Base-by-base conservation (phyloP, 176 grass and related monocot species). In the Puya raimondii region DNA sequence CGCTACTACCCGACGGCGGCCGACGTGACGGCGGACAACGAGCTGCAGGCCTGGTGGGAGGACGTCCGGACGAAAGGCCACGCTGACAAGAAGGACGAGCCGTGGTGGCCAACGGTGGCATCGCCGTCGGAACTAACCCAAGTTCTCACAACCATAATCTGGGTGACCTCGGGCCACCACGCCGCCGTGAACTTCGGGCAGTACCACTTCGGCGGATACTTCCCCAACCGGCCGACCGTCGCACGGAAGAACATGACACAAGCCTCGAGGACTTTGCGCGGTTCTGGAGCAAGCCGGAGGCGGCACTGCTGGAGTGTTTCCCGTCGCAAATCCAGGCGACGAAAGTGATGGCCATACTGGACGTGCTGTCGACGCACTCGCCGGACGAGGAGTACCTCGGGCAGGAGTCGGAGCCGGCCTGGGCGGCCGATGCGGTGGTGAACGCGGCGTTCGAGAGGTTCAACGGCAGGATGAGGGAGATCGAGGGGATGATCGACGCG, bases 301-400 rank as follows among this genome's bases (percentile, higher is more conserved):
- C 0, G 48, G 23, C 76, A 25, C 72, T 97, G 77, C 84, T 97
- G 26, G 71, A 71, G 6, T 74, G 74, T 58, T 76, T 90, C 3
- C 93, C 93, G 3, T 85, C 86, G 29, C 84, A 81, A 71, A 78
- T 90, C 73, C 93, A 97, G 69, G 86, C 84, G 11, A 81, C 88
- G 65, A 70, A 50, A 58, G 20, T 97, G 25, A 90, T 97, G 86
- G 61, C 89, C 1, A 78, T 91, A 26, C 86, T 92, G 11, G 93
- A 92, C 64, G 85, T 89, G 49, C 77, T 97, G 29, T 96, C 88
- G 1, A 78, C 78, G 14, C 92, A 96, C 86, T 86, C 88, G 1
- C 88, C 85, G 0, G 92, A 96, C 59, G 92, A 96, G 88, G 92
- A 96, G 74, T 91, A 96, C 81, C 16, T 96, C 53, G 88, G 88